These are phyloP conservation scores for Kurtzmaniella quercitrusa DNA, from an alignment of 1,139 yeast species.

Conservation along the genomic window DNA sequence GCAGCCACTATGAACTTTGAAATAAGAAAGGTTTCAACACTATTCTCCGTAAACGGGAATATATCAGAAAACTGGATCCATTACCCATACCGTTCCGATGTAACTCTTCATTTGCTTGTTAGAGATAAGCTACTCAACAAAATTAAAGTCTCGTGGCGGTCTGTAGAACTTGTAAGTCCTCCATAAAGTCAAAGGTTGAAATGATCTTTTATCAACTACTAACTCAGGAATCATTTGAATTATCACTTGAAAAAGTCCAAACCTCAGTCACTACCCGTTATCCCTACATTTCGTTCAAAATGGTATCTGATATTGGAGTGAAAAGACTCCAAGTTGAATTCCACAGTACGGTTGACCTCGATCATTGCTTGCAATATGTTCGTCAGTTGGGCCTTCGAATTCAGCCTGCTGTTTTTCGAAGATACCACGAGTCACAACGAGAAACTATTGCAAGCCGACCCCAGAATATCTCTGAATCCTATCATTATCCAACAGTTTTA, in stretches of 20 bases:
- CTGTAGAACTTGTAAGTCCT: conserved; percentile 4
- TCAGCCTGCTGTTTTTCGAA: neutral
- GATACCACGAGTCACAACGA: neutral
- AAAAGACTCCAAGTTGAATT: conserved; percentile 20
- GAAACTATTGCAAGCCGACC: conserved; percentile 3
- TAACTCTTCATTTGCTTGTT: conserved; percentile 1
- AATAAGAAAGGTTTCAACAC: conserved; percentile 4
- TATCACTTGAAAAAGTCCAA: neutral
- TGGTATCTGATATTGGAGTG: neutral
- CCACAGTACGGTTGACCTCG: conserved; percentile 9
- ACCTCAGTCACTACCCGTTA: conserved; percentile 3
- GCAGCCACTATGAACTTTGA: conserved; percentile 5
- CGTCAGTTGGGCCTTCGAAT: conserved; percentile 5
- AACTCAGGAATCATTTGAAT: conserved; percentile 3
- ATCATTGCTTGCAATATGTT: conserved; percentile 10
- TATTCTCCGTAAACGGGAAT: neutral
- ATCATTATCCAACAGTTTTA: too few relatives aligned
- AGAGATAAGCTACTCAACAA: neutral
- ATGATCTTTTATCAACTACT: neutral
- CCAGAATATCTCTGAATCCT: conserved; percentile 3
- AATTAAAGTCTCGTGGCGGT: conserved; percentile 7
- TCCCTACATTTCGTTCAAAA: conserved; percentile 7
- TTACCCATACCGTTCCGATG: conserved; percentile 6
- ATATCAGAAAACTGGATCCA: conserved; percentile 6
- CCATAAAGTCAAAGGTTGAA: too few relatives aligned